Conservation (phyloP, 2,329 filamentous ascomycete genomes). For the Colletotrichum endophyticum region DNA sequence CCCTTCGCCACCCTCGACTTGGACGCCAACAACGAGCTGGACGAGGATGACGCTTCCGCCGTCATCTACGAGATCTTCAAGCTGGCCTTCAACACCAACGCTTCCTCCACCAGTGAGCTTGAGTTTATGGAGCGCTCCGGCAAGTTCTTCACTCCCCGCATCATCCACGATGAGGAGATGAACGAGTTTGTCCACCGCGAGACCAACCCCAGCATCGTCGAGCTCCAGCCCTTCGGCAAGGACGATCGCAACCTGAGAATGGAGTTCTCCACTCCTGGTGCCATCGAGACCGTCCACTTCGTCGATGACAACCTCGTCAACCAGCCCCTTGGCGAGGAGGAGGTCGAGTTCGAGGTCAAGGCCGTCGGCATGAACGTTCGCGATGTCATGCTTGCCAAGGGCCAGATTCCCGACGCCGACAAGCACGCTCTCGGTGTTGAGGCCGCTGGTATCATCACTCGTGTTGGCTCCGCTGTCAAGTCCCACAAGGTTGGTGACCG, state of each 20-base stretch:
- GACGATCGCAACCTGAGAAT: conserved; percentile 36
- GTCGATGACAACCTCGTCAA: conserved; percentile 35
- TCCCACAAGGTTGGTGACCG: conserved; percentile 34
- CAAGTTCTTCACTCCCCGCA: conserved; percentile 42
- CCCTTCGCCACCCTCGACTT: conserved; percentile 51
- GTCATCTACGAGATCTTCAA: conserved; percentile 41
- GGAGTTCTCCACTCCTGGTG: conserved; percentile 41
- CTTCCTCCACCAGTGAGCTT: conserved; percentile 39
- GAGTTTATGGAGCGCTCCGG: conserved; percentile 47
- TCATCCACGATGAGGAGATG: conserved; percentile 43
- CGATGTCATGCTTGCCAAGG: conserved; percentile 50
- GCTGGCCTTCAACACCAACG: conserved; percentile 36
- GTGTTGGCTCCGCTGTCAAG: conserved; percentile 32
- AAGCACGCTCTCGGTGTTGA: conserved; percentile 31
- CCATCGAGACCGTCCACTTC: conserved; percentile 44
- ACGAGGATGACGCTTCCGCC: conserved; percentile 30
- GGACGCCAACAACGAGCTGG: conserved; percentile 38
- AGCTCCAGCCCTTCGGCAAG: conserved; percentile 44
- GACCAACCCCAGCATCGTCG: conserved; percentile 40
- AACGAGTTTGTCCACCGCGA: conserved; percentile 48
- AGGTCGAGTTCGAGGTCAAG: conserved; percentile 48
- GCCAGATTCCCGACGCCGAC: conserved; percentile 36
- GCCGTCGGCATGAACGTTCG: conserved; percentile 50
- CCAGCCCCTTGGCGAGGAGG: conserved; percentile 33
- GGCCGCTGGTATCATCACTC: conserved; percentile 36